These are phyloP conservation scores for Friedmanniomyces endolithicus DNA, from an alignment of 495 filamentous ascomycete genomes.

Conservation along the genomic window DNA sequence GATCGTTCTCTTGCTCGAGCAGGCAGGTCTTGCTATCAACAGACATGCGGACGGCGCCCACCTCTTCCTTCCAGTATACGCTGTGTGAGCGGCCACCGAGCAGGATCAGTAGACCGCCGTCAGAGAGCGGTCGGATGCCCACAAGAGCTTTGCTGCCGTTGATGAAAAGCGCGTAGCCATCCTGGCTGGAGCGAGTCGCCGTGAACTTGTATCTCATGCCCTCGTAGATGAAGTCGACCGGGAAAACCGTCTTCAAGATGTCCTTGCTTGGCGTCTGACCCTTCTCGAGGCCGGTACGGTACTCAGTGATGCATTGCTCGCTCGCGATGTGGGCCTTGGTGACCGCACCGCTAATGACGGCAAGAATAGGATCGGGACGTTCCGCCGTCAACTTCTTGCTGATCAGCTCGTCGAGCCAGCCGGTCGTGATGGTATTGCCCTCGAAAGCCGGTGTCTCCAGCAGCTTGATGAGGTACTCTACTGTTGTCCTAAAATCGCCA, in stretches of 20 bases:
- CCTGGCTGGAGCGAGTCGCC: slow-evolving; percentile 77
- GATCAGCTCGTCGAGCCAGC: slow-evolving; percentile 97
- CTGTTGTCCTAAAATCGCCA: slow-evolving; percentile 96
- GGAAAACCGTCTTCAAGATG: slow-evolving; percentile 94
- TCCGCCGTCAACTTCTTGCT: slow-evolving; percentile 95
- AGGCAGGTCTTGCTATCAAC: slow-evolving; percentile 97
- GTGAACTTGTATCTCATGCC: slow-evolving; percentile 95
- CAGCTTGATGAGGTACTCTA: slow-evolving; percentile 98
- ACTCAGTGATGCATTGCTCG: slow-evolving; percentile 75
- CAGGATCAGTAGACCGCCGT: slow-evolving; percentile 88
- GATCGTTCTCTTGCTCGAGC: slow-evolving; percentile 97
- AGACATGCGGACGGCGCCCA: slow-evolving; percentile 84
- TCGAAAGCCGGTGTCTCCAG: slow-evolving; percentile 97
- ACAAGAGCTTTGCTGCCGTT: slow-evolving; percentile 95
- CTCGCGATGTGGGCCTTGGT: slow-evolving; percentile 90
- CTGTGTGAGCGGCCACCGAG: slow-evolving; percentile 88
- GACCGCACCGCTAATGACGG: slow-evolving; percentile 85
- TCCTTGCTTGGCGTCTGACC: slow-evolving; percentile 95
- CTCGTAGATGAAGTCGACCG: slow-evolving; percentile 97
- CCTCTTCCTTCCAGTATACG: slow-evolving; percentile 99
- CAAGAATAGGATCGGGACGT: slow-evolving; percentile 81
- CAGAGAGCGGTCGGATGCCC: slow-evolving; percentile 81
- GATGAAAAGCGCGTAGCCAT: slow-evolving; percentile 98
- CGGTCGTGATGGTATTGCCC: slow-evolving; percentile 97
- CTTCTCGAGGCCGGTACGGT: slow-evolving; percentile 81